Percentiles rank a stretch among this genome's conserved stretches.
Evolutionary conservation across 2,329 filamentous ascomycete species (phyloP).

Genomic region (Lecanicillium sp.): DNA sequence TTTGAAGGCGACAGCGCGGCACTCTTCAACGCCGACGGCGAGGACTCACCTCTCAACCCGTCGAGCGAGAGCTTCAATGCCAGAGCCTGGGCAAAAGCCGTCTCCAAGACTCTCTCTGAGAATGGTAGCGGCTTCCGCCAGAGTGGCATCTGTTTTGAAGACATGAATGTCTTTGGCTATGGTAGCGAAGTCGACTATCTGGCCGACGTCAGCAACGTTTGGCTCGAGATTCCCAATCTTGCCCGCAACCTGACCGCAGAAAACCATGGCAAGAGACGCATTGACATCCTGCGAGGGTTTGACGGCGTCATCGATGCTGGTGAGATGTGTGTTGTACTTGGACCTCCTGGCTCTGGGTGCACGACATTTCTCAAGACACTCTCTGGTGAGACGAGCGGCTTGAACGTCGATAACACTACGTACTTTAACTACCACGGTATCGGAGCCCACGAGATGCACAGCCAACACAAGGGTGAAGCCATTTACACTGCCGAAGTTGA

Average conservation of each 20-base stretch:
- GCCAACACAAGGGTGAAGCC: slow-evolving; percentile 47
- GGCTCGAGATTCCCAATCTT: slow-evolving; percentile 29
- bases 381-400: slow-evolving; percentile 52
- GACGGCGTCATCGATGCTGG: slow-evolving; percentile 43
- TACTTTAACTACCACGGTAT: slow-evolving; percentile 55
- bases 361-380: slow-evolving; percentile 53
- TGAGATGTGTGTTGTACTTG: slow-evolving; percentile 49
- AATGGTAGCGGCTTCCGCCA: slow-evolving; percentile 14
- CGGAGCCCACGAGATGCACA: too few species aligned
- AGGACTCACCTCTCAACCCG: slow-evolving; percentile 51
- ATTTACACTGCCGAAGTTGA: slow-evolving; percentile 61
- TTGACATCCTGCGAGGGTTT: slow-evolving; percentile 41
- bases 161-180: slow-evolving; percentile 38
- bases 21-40: slow-evolving; percentile 23
- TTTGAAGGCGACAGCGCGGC: too few species aligned
- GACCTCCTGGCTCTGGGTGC: slow-evolving; percentile 45
- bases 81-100: slow-evolving; percentile 22
- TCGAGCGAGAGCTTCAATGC: slow-evolving; percentile 45
- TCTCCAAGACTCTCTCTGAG: slow-evolving; percentile 13
- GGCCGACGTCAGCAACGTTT: slow-evolving; percentile 24
- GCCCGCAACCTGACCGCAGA: too few species aligned
- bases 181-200: slow-evolving; percentile 39
- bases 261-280: too few species aligned
- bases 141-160: slow-evolving; percentile 28
- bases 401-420: slow-evolving; percentile 47